These are phyloP conservation scores for Suhomyces kilbournensis DNA, from an alignment of 805 yeast genomes.

Conservation along the genomic window DNA sequence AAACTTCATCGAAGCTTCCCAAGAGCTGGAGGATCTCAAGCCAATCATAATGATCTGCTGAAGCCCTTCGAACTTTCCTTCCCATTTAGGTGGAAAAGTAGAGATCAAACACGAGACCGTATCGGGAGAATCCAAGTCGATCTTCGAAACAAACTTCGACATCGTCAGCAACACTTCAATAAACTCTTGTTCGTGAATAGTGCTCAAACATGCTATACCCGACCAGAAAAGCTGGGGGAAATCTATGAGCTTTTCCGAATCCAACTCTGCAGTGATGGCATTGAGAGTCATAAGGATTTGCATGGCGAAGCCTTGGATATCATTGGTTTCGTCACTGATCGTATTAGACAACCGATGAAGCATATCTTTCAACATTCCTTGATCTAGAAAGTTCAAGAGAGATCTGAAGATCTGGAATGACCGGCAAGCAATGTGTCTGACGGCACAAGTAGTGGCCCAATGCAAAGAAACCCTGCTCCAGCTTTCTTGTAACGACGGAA, in stretches of 20 bases:
- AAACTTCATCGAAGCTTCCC: conserved; percentile 71
- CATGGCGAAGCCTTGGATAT: conserved; percentile 95
- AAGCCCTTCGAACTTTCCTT: conserved; percentile 86
- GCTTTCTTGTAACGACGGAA: conserved; percentile 60
- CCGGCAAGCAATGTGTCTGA: conserved; percentile 93
- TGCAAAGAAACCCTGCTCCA: conserved; percentile 83
- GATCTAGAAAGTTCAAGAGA: conserved; percentile 75
- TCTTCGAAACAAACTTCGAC: conserved; percentile 78
- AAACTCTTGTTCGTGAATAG: conserved; percentile 90
- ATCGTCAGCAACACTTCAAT: conserved; percentile 81
- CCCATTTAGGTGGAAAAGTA: conserved; percentile 94
- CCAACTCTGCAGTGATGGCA: conserved; percentile 84
- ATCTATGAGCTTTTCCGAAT: conserved; percentile 71
- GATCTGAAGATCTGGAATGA: conserved; percentile 92
- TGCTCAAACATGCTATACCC: conserved; percentile 83
- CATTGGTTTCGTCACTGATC: conserved; percentile 81
- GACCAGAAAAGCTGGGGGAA: conserved; percentile 95
- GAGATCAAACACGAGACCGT: conserved; percentile 79
- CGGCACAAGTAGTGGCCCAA: conserved; percentile 98
- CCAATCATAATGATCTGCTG: conserved; percentile 81
- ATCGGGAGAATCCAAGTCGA: conserved; percentile 80
- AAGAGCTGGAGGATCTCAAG: conserved; percentile 73
- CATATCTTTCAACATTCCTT: conserved; percentile 89
- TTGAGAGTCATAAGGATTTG: conserved; percentile 95
- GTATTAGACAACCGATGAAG: conserved; percentile 90